phyloP scores from a whole-genome alignment of 805 yeast species.

The Grigorovia yakushimaensis region DNA sequence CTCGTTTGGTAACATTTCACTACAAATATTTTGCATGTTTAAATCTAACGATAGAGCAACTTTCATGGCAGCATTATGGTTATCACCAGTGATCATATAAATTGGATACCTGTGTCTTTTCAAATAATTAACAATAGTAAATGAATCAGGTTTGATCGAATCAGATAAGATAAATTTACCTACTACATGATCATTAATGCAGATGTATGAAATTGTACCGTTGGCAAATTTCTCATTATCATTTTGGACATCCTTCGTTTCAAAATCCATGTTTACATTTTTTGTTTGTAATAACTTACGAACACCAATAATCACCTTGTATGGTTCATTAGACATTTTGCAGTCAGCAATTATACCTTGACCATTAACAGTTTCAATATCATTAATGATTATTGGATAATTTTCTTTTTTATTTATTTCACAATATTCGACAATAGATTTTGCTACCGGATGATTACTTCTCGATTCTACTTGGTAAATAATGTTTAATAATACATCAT shows the following conservation, averaged over 20 bases:
- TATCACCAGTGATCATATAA: conserved; percentile 90
- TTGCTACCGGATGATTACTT: conserved; percentile 86
- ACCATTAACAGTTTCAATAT: conserved; percentile 30
- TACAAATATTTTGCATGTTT: conserved; percentile 50
- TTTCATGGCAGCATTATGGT: conserved; percentile 45
- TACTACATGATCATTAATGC: conserved; percentile 44
- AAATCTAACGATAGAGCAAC: conserved; percentile 66
- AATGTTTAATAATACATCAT: conserved; percentile 2
- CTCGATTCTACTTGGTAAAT: conserved; percentile 42
- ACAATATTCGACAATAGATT: conserved; percentile 45
- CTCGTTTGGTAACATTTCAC: conserved; percentile 67
- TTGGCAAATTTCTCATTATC: conserved; percentile 17
- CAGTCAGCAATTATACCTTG: conserved; percentile 28
- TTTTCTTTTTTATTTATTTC: conserved; percentile 2
- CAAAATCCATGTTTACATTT: background rate
- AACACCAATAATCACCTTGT: conserved; percentile 42
- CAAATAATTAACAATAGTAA: conserved; percentile 48
- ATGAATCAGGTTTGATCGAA: conserved; percentile 55
- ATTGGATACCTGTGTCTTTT: conserved; percentile 44
- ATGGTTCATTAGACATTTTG: conserved; percentile 13
- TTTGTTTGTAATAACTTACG: background rate
- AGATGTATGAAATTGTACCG: conserved; percentile 45
- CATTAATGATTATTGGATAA: background rate
- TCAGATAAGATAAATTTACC: conserved; percentile 69
- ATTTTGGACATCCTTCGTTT: background rate